A percentile compares a stretch with the other conserved stretches of the same genome.
Evolutionary conservation across 805 yeast species (phyloP).

Genomic region (Metschnikowia bowlesiae): DNA sequence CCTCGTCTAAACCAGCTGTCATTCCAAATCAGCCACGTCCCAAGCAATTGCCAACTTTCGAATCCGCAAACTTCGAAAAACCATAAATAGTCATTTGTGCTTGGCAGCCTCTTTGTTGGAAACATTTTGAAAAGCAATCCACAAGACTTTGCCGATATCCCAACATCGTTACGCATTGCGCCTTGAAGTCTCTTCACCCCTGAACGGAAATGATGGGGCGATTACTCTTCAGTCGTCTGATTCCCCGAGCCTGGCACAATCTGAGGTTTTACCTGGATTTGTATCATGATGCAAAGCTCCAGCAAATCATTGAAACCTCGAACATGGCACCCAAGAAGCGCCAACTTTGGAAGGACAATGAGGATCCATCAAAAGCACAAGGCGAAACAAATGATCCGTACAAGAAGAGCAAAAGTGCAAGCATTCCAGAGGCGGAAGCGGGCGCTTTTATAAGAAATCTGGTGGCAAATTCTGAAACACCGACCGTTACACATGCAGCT

Average conservation of each 20-base stretch:
- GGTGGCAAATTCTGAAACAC: not conserved
- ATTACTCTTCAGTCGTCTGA: not conserved
- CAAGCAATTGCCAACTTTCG: too few species aligned
- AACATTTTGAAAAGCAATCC: too few species aligned
- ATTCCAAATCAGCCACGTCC: too few species aligned
- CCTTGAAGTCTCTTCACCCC: not conserved
- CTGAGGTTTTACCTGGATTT: not conserved
- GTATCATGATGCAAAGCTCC: conserved; percentile 25
- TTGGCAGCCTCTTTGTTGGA: too few species aligned
- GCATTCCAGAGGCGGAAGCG: not conserved
- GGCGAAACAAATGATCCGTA: not conserved
- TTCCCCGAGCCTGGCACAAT: not conserved
- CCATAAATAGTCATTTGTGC: too few species aligned
- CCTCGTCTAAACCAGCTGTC: too few species aligned
- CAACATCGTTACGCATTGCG: too few species aligned
- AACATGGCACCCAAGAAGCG: conserved; percentile 24
- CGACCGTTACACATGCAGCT: not conserved
- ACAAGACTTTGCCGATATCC: too few species aligned
- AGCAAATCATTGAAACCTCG: conserved; percentile 33
- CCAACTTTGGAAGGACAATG: not conserved
- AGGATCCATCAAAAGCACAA: not conserved
- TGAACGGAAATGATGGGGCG: not conserved
- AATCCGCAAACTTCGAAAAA: too few species aligned
- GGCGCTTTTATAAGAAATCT: conserved; percentile 2
- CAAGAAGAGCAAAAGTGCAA: not conserved